These are phyloP conservation scores for Obelidium mucronatum DNA, from an alignment of 192 early-diverging fungal species.

Conservation along the genomic window DNA sequence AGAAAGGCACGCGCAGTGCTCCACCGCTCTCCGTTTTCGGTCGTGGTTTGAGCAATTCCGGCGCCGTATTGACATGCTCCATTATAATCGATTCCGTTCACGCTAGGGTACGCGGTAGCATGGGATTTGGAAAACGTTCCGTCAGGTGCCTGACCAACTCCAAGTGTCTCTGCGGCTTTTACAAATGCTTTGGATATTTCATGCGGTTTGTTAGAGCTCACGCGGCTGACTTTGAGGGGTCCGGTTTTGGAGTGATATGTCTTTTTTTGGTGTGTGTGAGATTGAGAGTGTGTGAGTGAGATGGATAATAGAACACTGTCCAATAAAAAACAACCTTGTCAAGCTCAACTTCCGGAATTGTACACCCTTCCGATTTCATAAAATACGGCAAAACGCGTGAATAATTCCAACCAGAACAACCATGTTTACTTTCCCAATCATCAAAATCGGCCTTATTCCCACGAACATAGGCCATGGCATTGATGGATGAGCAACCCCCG, in stretches of 20 bases:
- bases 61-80: background rate
- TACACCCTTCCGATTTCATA: slow-evolving; percentile 13
- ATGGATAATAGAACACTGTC: background rate
- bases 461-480: slow-evolving; percentile 30
- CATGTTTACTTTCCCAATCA: slow-evolving; percentile 29
- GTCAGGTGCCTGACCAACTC: background rate
- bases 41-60: background rate
- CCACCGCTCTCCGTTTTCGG: background rate
- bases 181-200: background rate
- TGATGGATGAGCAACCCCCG: slow-evolving; percentile 32
- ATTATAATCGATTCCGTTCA: slow-evolving; percentile 21
- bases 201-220: slow-evolving; percentile 1
- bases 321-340: slow-evolving; percentile 1
- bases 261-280: too few species aligned
- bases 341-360: background rate
- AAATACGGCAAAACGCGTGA: slow-evolving; percentile 30
- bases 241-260: slow-evolving; percentile 16
- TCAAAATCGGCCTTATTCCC: slow-evolving; percentile 21
- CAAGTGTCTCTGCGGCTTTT: background rate
- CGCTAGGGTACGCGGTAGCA: background rate
- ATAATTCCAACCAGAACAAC: slow-evolving; percentile 23
- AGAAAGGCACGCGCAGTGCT: slow-evolving; percentile 13
- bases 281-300: too few species aligned
- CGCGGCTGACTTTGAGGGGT: slow-evolving; percentile 18
- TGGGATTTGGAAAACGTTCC: background rate